A percentile compares a stretch with the other conserved stretches of the same genome.
Conservation (phyloP, 352 stramenopile species). For the Globisporangium okanoganense region DNA sequence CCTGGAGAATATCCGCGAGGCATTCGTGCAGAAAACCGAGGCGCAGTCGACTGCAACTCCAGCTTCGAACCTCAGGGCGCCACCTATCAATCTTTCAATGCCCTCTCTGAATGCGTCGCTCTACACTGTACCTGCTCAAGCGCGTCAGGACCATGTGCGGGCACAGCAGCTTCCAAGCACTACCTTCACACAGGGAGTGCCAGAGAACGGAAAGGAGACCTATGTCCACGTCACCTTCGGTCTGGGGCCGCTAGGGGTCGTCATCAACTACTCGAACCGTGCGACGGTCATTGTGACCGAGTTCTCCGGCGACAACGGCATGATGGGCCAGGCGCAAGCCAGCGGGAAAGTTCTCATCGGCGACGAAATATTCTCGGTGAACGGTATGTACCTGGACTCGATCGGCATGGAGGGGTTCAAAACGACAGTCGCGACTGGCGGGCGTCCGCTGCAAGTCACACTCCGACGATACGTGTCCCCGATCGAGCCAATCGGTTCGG, state of each 20-base stretch:
- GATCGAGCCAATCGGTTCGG: constrained; percentile 3
- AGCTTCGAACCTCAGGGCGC: constrained; percentile 11
- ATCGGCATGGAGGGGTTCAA: constrained; percentile 87
- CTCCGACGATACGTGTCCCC: constrained; percentile 41
- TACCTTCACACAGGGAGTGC: not conserved
- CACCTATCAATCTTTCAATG: not conserved
- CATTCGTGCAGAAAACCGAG: constrained; percentile 25
- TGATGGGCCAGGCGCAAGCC: constrained; percentile 68
- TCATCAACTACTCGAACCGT: constrained; percentile 79
- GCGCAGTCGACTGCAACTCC: constrained; percentile 9
- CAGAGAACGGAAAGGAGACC: constrained; percentile 20
- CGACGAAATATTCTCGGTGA: constrained; percentile 80
- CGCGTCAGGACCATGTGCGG: not conserved
- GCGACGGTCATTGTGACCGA: constrained; percentile 78
- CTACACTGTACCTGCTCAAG: not conserved
- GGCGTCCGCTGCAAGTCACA: constrained; percentile 63
- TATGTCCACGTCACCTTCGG: constrained; percentile 68
- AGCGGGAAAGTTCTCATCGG: constrained; percentile 68
- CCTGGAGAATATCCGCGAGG: constrained; percentile 53
- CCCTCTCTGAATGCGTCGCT: constrained; percentile 3
- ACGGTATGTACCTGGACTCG: constrained; percentile 50
- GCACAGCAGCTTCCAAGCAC: not conserved
- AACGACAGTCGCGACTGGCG: constrained; percentile 45
- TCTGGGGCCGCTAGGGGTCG: constrained; percentile 64
- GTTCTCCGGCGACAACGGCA: constrained; percentile 65